A percentile compares a stretch with the other conserved stretches of the same genome.
Conservation (phyloP, 1,139 yeast species). For the Hansenula sp. region DNA sequence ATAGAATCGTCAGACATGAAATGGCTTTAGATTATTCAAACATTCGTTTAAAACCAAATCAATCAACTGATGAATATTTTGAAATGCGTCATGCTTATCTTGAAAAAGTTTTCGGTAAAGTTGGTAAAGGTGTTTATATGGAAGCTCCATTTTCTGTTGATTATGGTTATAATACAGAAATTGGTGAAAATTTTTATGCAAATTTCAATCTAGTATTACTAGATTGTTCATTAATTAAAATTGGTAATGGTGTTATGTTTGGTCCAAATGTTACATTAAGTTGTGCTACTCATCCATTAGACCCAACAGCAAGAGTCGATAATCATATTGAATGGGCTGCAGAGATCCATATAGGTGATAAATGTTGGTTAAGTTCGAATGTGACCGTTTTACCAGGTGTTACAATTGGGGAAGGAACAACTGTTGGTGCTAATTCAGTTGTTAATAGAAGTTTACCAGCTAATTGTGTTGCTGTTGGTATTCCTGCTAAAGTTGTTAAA, state of each 20-base stretch:
- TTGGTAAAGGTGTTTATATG: slow-evolving; percentile 31
- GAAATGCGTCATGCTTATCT: slow-evolving; percentile 35
- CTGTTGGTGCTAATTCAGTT: slow-evolving; percentile 65
- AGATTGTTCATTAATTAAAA: slow-evolving; percentile 56
- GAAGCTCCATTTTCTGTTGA: slow-evolving; percentile 56
- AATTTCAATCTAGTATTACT: slow-evolving; percentile 55
- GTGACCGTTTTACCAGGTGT: slow-evolving; percentile 60
- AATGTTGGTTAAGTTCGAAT: slow-evolving; percentile 64
- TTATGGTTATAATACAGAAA: slow-evolving; percentile 49
- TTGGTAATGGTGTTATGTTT: slow-evolving; percentile 55
- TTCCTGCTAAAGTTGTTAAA: slow-evolving; percentile 51
- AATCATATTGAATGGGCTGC: slow-evolving; percentile 46
- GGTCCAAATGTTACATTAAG: slow-evolving; percentile 62
- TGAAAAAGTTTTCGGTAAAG: slow-evolving; percentile 40
- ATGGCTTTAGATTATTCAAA: slow-evolving; percentile 34
- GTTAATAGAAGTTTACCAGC: slow-evolving; percentile 54
- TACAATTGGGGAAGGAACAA: slow-evolving; percentile 57
- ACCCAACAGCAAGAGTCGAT: slow-evolving; percentile 38
- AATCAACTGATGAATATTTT: slow-evolving; percentile 27
- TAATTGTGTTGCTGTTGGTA: slow-evolving; percentile 51
- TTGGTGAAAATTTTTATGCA: slow-evolving; percentile 49
- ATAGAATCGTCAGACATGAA: slow-evolving; percentile 31
- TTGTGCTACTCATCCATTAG: slow-evolving; percentile 63
- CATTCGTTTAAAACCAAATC: slow-evolving; percentile 35
- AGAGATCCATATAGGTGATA: slow-evolving; percentile 56